Percentiles rank a stretch among this genome's conserved stretches.
phyloP scores from a whole-genome alignment of 2,329 filamentous ascomycete genomes.

The Penicillium paneum region DNA sequence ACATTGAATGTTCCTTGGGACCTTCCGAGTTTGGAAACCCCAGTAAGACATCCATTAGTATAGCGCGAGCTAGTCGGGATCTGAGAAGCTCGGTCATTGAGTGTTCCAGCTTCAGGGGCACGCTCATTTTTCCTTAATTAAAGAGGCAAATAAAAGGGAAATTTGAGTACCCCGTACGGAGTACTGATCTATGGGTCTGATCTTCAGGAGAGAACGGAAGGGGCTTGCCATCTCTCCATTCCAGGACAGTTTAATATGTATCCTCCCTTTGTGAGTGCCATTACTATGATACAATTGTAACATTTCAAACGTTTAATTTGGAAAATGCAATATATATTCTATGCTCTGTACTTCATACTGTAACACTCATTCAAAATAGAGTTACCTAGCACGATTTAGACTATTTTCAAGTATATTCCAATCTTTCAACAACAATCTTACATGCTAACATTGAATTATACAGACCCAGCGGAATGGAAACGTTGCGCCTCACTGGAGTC shows the following conservation, averaged over 20 bases:
- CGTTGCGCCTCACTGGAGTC: conserved; percentile 17
- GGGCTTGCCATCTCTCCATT: conserved; percentile 16
- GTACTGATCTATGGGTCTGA: conserved; percentile 14
- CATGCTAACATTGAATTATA: background rate
- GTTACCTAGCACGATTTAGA: background rate
- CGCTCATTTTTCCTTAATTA: background rate
- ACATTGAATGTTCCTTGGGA: background rate
- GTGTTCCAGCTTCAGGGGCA: background rate
- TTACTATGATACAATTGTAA: background rate
- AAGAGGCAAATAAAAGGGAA: background rate
- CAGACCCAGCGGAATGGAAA: conserved; percentile 21
- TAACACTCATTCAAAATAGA: background rate
- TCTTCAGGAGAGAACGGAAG: conserved; percentile 29
- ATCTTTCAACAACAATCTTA: background rate
- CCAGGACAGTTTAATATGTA: conserved; percentile 3
- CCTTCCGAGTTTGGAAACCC: background rate
- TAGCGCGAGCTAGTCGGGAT: conserved; percentile 1
- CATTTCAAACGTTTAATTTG: background rate
- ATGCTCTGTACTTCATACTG: background rate
- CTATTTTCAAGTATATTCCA: no score
- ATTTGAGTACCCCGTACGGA: background rate
- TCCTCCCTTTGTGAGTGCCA: background rate
- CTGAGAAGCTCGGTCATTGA: conserved; percentile 6
- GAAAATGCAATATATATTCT: background rate
- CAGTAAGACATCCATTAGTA: background rate